Evolutionary conservation across 495 filamentous ascomycete species (phyloP).

Genomic region (Umbilicaria muhlenbergii): DNA sequence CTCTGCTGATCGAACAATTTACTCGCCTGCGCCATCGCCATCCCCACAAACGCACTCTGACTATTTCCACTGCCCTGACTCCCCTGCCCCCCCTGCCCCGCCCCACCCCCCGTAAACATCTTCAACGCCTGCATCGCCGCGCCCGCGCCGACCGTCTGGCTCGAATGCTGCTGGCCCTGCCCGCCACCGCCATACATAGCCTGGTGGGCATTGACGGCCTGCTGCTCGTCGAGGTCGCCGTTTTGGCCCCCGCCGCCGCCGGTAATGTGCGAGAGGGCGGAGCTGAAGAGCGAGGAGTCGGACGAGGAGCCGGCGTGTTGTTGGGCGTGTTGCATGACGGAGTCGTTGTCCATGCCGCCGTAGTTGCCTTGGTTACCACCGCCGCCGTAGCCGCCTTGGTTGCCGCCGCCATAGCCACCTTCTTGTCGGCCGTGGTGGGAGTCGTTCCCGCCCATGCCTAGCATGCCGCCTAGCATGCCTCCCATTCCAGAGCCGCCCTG

Average conservation of each 20-base stretch:
- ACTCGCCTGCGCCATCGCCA: constrained; percentile 53
- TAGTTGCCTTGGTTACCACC: constrained; percentile 2
- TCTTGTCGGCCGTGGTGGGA: constrained; percentile 11
- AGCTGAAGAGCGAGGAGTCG: constrained; percentile 31
- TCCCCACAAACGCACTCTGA: constrained; percentile 46
- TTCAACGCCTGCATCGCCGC: constrained; percentile 56
- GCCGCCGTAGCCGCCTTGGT: constrained; percentile 6
- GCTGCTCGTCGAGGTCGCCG: constrained; percentile 38
- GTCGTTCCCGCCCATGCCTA: constrained; percentile 5
- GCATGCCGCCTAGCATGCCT: too few species aligned
- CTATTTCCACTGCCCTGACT: constrained; percentile 15
- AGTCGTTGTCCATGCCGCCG: constrained; percentile 27
- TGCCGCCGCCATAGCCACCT: too few species aligned
- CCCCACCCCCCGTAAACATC: constrained; percentile 37
- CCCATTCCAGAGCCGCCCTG: neutral
- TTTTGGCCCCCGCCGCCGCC: constrained; percentile 23
- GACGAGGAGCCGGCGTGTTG: constrained; percentile 16
- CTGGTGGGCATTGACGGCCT: constrained; percentile 39
- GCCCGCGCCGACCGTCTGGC: constrained; percentile 35
- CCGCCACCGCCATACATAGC: constrained; percentile 31
- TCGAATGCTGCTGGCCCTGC: constrained; percentile 19
- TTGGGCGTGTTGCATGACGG: constrained; percentile 31
- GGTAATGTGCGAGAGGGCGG: constrained; percentile 31
- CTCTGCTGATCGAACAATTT: constrained; percentile 50
- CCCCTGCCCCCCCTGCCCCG: constrained; percentile 18